phyloP scores from a whole-genome alignment of 73 alveolate genomes.

The Symbiodinium pilosum region DNA sequence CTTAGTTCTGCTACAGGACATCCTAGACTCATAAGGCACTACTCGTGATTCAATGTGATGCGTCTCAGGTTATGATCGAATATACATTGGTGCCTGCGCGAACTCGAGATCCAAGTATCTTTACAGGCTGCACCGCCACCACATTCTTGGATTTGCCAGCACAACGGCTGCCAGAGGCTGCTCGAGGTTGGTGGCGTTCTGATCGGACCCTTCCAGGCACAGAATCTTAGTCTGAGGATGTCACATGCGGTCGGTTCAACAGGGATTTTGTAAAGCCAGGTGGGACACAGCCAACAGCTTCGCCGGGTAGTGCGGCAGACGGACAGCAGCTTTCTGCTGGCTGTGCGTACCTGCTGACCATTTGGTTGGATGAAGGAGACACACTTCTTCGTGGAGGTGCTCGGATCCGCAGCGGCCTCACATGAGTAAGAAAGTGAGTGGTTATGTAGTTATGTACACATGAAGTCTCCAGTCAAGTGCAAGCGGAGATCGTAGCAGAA shows the following conservation, averaged over 20 bases:
- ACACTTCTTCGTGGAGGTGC: slow-evolving; percentile 84
- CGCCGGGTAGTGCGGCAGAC: slow-evolving; percentile 92
- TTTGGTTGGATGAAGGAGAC: not conserved
- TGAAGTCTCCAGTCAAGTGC: not conserved
- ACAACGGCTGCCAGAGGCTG: slow-evolving; percentile 16
- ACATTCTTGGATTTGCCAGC: no score
- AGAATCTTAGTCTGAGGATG: no score
- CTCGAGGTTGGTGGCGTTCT: slow-evolving; percentile 91
- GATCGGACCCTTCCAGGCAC: slow-evolving; percentile 89
- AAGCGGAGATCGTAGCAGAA: not conserved
- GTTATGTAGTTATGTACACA: not conserved
- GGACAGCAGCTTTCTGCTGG: not conserved
- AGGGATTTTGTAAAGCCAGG: no score
- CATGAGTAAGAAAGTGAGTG: no score
- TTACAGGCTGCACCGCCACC: slow-evolving; percentile 39
- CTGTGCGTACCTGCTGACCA: not conserved
- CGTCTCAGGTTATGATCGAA: slow-evolving; percentile 54
- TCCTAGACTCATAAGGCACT: not conserved
- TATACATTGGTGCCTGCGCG: slow-evolving; percentile 89
- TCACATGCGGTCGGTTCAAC: no score
- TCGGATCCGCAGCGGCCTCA: slow-evolving; percentile 57
- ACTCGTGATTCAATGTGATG: not conserved
- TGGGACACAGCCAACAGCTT: slow-evolving; percentile 78
- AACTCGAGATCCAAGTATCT: slow-evolving; percentile 93
- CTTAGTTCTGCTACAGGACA: not conserved